Evolutionary conservation across 176 grass and related monocot species (phyloP).

Genomic region (Alloteropsis semialata): DNA sequence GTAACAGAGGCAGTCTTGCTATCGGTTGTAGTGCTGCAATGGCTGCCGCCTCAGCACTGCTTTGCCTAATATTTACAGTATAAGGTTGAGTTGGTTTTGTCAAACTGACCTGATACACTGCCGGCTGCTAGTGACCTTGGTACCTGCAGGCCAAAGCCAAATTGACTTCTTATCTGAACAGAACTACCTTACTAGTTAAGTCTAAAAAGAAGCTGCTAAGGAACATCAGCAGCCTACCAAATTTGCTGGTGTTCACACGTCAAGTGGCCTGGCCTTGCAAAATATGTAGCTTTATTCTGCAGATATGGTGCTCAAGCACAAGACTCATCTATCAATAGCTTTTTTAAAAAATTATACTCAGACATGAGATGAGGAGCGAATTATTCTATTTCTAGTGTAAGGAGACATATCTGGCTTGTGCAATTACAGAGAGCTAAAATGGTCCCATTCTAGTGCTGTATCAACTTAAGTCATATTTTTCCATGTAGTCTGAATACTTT

Average conservation of each 20-base stretch:
- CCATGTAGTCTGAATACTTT: too few relatives aligned
- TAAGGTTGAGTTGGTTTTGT: too few relatives aligned
- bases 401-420: neutral
- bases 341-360: neutral
- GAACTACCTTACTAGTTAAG: neutral
- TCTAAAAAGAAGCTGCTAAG: neutral
- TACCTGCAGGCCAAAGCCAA: too few relatives aligned
- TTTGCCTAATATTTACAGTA: too few relatives aligned
- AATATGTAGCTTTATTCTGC: too few relatives aligned
- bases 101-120: too few relatives aligned
- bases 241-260: neutral
- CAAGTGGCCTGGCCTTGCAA: too few relatives aligned
- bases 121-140: too few relatives aligned
- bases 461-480: neutral
- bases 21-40: too few relatives aligned
- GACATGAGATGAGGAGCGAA: neutral
- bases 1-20: too few relatives aligned
- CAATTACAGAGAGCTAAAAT: neutral
- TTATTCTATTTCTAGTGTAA: neutral
- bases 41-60: too few relatives aligned
- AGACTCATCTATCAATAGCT: neutral
- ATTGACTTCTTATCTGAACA: too few relatives aligned
- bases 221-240: neutral
- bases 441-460: neutral
- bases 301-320: neutral